Percentiles rank a stretch among this genome's conserved stretches.
phyloP scores from a whole-genome alignment of 1,284 basidiomycete genomes.

The Sporisorium iseilematis-ciliati region DNA sequence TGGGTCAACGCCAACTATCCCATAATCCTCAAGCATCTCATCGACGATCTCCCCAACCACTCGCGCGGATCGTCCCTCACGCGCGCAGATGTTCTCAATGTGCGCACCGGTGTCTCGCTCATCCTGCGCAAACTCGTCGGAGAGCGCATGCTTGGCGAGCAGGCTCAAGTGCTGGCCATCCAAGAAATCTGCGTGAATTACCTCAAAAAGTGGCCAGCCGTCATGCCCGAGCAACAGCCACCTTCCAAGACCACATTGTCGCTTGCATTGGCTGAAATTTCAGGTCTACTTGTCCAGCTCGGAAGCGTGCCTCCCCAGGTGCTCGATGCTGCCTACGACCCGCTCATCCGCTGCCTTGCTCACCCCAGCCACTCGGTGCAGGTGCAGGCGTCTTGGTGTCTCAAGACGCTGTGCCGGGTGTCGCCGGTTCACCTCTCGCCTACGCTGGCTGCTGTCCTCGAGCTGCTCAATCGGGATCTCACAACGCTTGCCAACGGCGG shows the following conservation, averaged over 20 bases:
- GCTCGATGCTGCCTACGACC: slow-evolving; percentile 88
- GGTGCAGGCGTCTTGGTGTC: slow-evolving; percentile 85
- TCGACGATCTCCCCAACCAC: slow-evolving; percentile 76
- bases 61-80: slow-evolving; percentile 41
- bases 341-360: slow-evolving; percentile 83
- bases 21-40: slow-evolving; percentile 81
- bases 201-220: slow-evolving; percentile 89
- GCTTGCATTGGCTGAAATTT: slow-evolving; percentile 84
- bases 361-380: slow-evolving; percentile 90
- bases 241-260: slow-evolving; percentile 81
- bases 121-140: slow-evolving; percentile 88
- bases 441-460: slow-evolving; percentile 80
- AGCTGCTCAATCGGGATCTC: slow-evolving; percentile 85
- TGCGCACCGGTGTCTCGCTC: slow-evolving; percentile 81
- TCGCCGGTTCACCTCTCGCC: slow-evolving; percentile 86
- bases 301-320: slow-evolving; percentile 91
- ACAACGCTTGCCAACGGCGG: slow-evolving; percentile 70
- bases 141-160: slow-evolving; percentile 82
- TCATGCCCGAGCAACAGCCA: slow-evolving; percentile 85
- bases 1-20: slow-evolving; percentile 89
- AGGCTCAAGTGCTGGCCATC: slow-evolving; percentile 91
- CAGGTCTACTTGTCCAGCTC: slow-evolving; percentile 86
- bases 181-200: slow-evolving; percentile 85
- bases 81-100: slow-evolving; percentile 77
- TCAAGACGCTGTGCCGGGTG: slow-evolving; percentile 89